These are phyloP conservation scores for Neonectria ditissima DNA, from an alignment of 2,329 filamentous ascomycete genomes.

Conservation along the genomic window DNA sequence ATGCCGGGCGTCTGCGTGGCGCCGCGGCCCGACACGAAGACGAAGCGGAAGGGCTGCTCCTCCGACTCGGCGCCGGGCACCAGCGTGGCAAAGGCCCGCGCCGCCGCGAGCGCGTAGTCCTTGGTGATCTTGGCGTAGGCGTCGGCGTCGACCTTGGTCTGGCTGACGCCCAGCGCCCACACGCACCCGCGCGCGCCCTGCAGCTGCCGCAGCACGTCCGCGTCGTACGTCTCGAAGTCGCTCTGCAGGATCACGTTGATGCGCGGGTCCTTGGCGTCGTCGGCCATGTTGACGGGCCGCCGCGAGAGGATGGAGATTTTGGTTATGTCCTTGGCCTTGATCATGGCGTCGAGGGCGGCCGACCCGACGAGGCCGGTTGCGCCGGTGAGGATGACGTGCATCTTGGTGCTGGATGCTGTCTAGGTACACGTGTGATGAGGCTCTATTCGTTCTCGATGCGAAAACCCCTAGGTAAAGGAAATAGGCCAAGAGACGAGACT, in stretches of 20 bases:
- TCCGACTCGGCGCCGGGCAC: constrained; percentile 51
- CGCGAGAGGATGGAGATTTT: constrained; percentile 77
- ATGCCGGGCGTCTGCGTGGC: constrained; percentile 67
- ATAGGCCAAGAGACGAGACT: background rate
- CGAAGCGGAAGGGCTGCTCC: constrained; percentile 76
- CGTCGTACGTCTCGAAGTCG: constrained; percentile 73
- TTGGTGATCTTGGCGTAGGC: constrained; percentile 77
- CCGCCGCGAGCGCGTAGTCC: constrained; percentile 73
- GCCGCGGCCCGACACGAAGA: constrained; percentile 76
- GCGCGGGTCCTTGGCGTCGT: constrained; percentile 67
- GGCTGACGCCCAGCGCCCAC: constrained; percentile 78
- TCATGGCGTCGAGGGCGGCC: constrained; percentile 70
- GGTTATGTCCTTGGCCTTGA: constrained; percentile 65
- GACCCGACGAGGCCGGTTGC: constrained; percentile 75
- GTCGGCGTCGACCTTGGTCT: constrained; percentile 69
- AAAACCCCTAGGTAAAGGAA: background rate
- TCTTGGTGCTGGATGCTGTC: constrained; percentile 41
- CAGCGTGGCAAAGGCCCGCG: constrained; percentile 68
- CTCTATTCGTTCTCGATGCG: background rate
- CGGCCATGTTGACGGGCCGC: constrained; percentile 71
- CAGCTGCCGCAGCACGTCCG: constrained; percentile 68
- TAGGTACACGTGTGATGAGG: background rate
- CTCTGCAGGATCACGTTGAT: constrained; percentile 75
- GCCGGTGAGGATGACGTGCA: constrained; percentile 77
- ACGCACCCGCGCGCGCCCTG: constrained; percentile 75